Evolutionary conservation across 169 alveolate genomes (phyloP).

Genomic region (Blepharisma undulans): DNA sequence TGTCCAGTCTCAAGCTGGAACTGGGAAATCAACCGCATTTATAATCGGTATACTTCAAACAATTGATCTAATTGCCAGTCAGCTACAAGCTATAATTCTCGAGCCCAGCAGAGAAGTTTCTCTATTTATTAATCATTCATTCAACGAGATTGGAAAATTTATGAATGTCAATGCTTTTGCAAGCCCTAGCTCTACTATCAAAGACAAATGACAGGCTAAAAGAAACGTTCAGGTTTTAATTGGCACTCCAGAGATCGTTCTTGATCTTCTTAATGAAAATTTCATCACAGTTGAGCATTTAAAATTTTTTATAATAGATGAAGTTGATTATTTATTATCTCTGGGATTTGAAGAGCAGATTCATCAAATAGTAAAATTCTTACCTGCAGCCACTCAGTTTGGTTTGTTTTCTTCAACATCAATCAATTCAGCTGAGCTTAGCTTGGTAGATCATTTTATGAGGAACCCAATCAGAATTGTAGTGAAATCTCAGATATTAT

Average conservation of each 20-base stretch:
- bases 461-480: slow-evolving; percentile 96
- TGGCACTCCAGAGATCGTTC: slow-evolving; percentile 99
- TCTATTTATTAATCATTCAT: slow-evolving; percentile 94
- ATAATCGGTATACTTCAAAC: slow-evolving; percentile 94
- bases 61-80: slow-evolving; percentile 89
- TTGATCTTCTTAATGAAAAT: slow-evolving; percentile 96
- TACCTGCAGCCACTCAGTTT: slow-evolving; percentile 95
- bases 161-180: slow-evolving; percentile 93
- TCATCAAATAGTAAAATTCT: slow-evolving; percentile 90
- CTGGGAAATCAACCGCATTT: slow-evolving; percentile 99
- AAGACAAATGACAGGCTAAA: slow-evolving; percentile 95
- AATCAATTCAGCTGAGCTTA: slow-evolving; percentile 96
- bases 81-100: slow-evolving; percentile 94
- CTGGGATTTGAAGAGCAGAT: slow-evolving; percentile 96
- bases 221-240: slow-evolving; percentile 97
- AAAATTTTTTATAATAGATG: slow-evolving; percentile 96
- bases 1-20: slow-evolving; percentile 98
- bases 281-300: slow-evolving; percentile 93
- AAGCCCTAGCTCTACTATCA: slow-evolving; percentile 96
- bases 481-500: slow-evolving; percentile 97
- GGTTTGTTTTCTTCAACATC: slow-evolving; percentile 97
- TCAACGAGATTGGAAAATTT: slow-evolving; percentile 91
- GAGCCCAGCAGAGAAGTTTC: slow-evolving; percentile 99
- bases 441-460: slow-evolving; percentile 97
- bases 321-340: slow-evolving; percentile 98